Percentiles rank a stretch among this genome's conserved stretches.
These are phyloP conservation scores for Cymodocea nodosa DNA, from an alignment of 116 monocot species.

Conservation along the genomic window DNA sequence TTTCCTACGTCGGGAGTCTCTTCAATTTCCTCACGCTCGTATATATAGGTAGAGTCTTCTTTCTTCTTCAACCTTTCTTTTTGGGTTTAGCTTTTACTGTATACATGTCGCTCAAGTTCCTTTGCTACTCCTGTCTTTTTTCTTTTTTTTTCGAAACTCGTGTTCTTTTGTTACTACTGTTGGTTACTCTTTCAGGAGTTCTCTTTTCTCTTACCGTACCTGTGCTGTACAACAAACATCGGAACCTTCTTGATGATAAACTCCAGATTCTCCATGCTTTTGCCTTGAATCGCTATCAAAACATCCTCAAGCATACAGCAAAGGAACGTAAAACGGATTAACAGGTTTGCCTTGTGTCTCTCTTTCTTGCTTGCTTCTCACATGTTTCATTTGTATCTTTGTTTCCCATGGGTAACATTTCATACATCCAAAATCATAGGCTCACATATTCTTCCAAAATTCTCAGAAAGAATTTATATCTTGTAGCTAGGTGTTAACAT, in stretches of 20 bases:
- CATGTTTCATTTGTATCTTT: too few species aligned
- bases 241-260: slow-evolving; percentile 66
- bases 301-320: slow-evolving; percentile 17
- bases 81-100: not conserved
- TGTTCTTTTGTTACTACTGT: not conserved
- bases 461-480: too few species aligned
- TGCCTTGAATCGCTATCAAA: slow-evolving; percentile 24
- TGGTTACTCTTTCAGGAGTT: slow-evolving; percentile 33
- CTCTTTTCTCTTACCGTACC: slow-evolving; percentile 43
- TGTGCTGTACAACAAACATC: slow-evolving; percentile 69
- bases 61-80: not conserved
- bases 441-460: too few species aligned
- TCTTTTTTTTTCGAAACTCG: too few species aligned
- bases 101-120: not conserved
- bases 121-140: too few species aligned
- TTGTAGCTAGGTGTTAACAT: too few species aligned
- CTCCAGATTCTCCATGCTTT: slow-evolving; percentile 27
- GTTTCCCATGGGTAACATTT: too few species aligned
- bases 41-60: slow-evolving; percentile 52
- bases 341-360: slow-evolving; percentile 7
- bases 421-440: too few species aligned
- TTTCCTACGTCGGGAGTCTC: slow-evolving; percentile 62
- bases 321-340: slow-evolving; percentile 63
- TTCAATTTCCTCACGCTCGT: slow-evolving; percentile 72
- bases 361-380: too few species aligned